A percentile compares a stretch with the other conserved stretches of the same genome.
Evolutionary conservation across 208 protist species (phyloP).

Genomic region (Leishmania tarentolae): DNA sequence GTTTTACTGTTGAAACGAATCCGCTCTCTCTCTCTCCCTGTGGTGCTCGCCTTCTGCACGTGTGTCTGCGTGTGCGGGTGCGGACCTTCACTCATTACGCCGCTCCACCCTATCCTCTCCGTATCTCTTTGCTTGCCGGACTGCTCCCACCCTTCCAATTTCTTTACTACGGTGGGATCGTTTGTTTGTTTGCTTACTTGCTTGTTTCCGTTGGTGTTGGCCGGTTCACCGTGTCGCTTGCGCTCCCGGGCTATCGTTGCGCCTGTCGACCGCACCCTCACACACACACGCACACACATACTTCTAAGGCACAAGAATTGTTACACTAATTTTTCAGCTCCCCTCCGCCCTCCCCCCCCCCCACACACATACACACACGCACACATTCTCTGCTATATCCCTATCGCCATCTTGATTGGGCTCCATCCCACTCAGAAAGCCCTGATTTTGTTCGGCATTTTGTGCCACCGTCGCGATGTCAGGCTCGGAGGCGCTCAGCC

Average conservation of each 20-base stretch:
- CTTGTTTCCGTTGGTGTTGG: background rate
- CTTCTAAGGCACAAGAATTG: background rate
- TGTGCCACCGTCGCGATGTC: background rate
- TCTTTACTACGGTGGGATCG: too few species aligned
- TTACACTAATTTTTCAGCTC: background rate
- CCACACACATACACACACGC: too few species aligned
- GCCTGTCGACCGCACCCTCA: too few species aligned
- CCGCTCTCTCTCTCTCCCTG: background rate
- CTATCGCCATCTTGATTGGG: background rate
- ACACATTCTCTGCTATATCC: background rate
- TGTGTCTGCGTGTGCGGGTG: background rate
- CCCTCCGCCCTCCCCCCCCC: too few species aligned
- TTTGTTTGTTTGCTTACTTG: background rate
- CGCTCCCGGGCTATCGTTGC: background rate
- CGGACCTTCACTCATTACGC: too few species aligned
- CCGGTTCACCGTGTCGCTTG: background rate
- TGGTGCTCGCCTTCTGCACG: background rate
- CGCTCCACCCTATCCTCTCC: too few species aligned
- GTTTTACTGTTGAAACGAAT: background rate
- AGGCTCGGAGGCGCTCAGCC: slow-evolving; percentile 23
- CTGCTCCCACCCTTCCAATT: too few species aligned
- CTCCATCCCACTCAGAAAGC: background rate
- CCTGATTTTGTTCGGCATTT: too few species aligned
- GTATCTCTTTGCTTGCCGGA: too few species aligned
- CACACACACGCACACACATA: background rate